These are phyloP conservation scores for Scedosporium dehoogii DNA, from an alignment of 2,329 filamentous ascomycete genomes.

Conservation along the genomic window DNA sequence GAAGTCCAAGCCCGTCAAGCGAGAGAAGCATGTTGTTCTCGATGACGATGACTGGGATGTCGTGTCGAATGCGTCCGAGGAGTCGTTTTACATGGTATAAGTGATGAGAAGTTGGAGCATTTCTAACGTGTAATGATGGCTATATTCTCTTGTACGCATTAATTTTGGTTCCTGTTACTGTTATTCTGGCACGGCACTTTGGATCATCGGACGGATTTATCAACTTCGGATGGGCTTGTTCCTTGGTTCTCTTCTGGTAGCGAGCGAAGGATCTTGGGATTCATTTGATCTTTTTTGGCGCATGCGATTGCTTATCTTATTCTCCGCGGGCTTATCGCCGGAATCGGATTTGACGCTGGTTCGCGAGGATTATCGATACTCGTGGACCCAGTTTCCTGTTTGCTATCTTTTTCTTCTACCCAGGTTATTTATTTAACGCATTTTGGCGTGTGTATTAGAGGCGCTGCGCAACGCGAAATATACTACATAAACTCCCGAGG, in stretches of 20 bases:
- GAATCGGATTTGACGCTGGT: not conserved
- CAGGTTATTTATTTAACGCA: not conserved
- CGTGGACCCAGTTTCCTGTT: not conserved
- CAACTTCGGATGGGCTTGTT: not conserved
- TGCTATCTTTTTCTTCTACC: not conserved
- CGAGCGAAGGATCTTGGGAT: not conserved
- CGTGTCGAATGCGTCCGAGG: slow-evolving; percentile 4
- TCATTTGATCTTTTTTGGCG: not conserved
- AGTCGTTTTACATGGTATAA: slow-evolving; percentile 6
- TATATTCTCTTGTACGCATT: slow-evolving; percentile 3
- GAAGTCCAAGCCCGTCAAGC: not conserved
- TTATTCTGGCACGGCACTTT: not conserved
- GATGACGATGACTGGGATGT: slow-evolving; percentile 3
- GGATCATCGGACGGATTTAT: not conserved
- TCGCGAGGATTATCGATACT: no score
- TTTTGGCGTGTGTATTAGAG: no score
- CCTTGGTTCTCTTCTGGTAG: not conserved
- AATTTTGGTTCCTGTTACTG: not conserved
- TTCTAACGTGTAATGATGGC: not conserved
- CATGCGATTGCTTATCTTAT: not conserved
- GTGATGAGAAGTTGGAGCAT: not conserved
- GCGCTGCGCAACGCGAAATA: no score
- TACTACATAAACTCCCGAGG: no score
- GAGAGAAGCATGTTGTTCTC: not conserved
- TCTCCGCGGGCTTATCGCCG: not conserved